Evolutionary conservation across 805 yeast genomes (phyloP), one percentile per base, ranked within the genome.

Genomic region (Suhomyces prunicola): DNA sequence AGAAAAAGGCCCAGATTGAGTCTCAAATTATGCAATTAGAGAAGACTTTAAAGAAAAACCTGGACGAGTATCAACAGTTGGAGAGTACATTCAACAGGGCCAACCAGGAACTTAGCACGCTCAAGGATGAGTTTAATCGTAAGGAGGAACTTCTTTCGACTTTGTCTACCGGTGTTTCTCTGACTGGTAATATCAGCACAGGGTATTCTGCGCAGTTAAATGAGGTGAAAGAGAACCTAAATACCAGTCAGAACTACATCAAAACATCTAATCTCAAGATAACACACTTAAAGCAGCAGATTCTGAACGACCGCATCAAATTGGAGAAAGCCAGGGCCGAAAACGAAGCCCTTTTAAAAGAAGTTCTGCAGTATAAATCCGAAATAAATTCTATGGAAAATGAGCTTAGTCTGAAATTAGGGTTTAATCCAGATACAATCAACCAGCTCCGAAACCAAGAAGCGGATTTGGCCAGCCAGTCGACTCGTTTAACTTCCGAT

Each of bases 81-180:
- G 84, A 86, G 60, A 50, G 60, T 4, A 77, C 75, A n/a, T 83
- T 79, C 59, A 69, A 73, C 2, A 56, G 60, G 0, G 67, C 82
- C 9, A 83, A 82, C 47, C 64, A 61, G 1, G 63, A 70, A n/a
- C 70, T 87, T 22, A 72, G 68, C 2, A 62, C 65, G 0, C 57
- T 83, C 51, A 84, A 83, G 55, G 73, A 71, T 5, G 75, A 76
- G 12, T 75, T 80, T 46, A 72, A 75, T 33, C 78, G 75, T 54
- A 89, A 88, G 59, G 93, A 89, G 60, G 97, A 92, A 56, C 75
- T 92, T 9, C 70, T 90, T 8, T 87, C 94, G 0, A 86, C 96
- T 0, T 74, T 92, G 41, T 84, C 91, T 0, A 90, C 97, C 0
- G 97, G 97, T 61, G 85, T 92, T n/a, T 88, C 97, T 0, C 82